Percentiles rank a stretch among this genome's conserved stretches.
Conservation (phyloP, 2,329 filamentous ascomycete species). For the Botrytis fabae region DNA sequence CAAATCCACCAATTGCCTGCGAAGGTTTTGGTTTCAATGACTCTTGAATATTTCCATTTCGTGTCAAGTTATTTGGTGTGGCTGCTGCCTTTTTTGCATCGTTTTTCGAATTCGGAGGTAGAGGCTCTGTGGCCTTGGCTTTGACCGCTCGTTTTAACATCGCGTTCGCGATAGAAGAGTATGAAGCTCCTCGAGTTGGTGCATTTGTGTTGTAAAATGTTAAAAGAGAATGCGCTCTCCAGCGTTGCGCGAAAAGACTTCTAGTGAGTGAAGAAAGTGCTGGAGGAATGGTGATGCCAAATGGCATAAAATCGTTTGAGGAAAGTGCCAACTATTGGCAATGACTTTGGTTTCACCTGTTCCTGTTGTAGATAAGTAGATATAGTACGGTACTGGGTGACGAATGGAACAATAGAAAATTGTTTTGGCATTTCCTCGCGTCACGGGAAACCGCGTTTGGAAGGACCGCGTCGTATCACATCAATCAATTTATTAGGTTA, state of each 20-base stretch:
- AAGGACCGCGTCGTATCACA: conserved; percentile 14
- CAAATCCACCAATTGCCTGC: conserved; percentile 41
- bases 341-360: conserved; percentile 24
- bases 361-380: conserved; percentile 1
- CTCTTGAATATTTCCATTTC: conserved; percentile 51
- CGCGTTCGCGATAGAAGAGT: conserved; percentile 39
- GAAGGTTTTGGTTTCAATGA: conserved; percentile 48
- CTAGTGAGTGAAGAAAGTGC: conserved; percentile 34
- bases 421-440: conserved; percentile 11
- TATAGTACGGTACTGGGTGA: neutral
- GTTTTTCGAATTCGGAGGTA: conserved; percentile 31
- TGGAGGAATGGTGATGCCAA: conserved; percentile 33
- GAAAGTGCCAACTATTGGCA: conserved; percentile 23
- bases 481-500: conserved; percentile 2
- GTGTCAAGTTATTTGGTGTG: conserved; percentile 57
- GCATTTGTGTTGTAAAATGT: conserved; percentile 30
- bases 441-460: conserved; percentile 10
- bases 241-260: conserved; percentile 36
- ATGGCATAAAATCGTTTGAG: conserved; percentile 39
- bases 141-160: conserved; percentile 42
- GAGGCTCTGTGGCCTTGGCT: conserved; percentile 23
- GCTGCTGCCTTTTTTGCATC: conserved; percentile 52
- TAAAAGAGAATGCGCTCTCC: conserved; percentile 32
- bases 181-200: conserved; percentile 24
- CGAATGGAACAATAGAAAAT: neutral